Evolutionary conservation across 169 alveolate genomes (phyloP), one percentile per base, ranked within the genome.

Genomic region (Eimeria acervulina): DNA sequence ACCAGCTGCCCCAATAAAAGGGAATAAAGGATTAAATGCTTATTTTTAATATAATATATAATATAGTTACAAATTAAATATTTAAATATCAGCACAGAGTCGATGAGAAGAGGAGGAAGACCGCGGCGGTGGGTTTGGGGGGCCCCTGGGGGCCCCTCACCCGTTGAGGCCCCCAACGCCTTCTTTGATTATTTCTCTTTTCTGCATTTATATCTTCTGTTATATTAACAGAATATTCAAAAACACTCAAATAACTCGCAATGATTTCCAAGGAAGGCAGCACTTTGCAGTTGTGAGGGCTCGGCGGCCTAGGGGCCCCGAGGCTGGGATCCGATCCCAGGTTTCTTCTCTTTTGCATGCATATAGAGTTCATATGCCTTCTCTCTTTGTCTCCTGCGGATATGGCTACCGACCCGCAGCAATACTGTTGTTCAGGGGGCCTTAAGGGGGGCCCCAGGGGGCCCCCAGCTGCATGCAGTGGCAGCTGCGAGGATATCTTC

Each of bases 371-470:
- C 28, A 6, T 6, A 21, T 40, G 6, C 19, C 2, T 38, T 17
- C 1, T 33, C 31, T 31, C 12, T 40, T 74, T 10, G 15, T 31
- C 31, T 5, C 12, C 33, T 33, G 15, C 44, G 1, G 7, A 3
- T 15, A 74, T 33, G 85, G n/a, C 59, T 36, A 28, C 8, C 17
- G 78, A 31, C 12, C 78, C 3, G 12, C 78, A 66, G 42, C 42
- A n/a, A 2, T 66, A 40, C 19, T 66, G 81, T 40, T 31, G 81
- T 40, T 70, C 42, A 1, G 81, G 47, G 81, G 81, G 23, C 81
- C 81, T 59, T 38, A n/a, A 21, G 47, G 40, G 83, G n/a, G 59
- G 61, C 87, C 87, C 87, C 59, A 17, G 59, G 87, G 87, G 87
- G 61, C 87, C 87, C 61, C 19, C 33, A 7, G 74, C 36, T 26